Evolutionary conservation across 148 eudicot genomes (phyloP), one percentile per base, ranked within the genome.

Genomic region (Spergularia marina): DNA sequence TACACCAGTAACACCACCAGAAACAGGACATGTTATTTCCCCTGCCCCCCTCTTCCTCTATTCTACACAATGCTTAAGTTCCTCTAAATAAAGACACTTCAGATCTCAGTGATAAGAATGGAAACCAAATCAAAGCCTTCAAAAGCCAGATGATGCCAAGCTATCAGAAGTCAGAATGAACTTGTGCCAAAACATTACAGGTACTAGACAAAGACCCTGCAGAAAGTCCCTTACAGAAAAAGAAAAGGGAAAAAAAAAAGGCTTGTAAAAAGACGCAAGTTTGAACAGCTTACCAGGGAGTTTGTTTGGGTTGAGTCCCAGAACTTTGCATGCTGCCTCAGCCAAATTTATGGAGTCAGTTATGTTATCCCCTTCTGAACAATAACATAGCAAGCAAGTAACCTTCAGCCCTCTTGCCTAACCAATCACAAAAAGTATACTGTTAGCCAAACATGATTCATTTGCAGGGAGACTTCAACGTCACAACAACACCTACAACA

Each of bases 351-450:
- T 82, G 39, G 99, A 89, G 81, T 96, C 99, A 20, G 90, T 84
- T 64, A 91, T 91, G 76, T 96, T 96, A 84, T 96, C 98, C 77
- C 99, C 99, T 88, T 96, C 99, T 60, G 99, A 96, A 76, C 99
- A 96, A 82, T 92, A 96, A 68, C 95, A 88, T 59, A 96, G 82
- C 82, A 96, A 72, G 86, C 99, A 96, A 68, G 98, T 96, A 72
- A 88, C 98, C 84, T 88, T 92, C 85, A 96, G 77, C 65, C 99
- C 97, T 86, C 86, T 87, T 55, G 99, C 98, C 99, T 96, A 79
- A 53, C 40, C 65, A 81, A 68, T 72, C 65, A 63, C 40, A 65
- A 65, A 23, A 72, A 17, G 23, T 30, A 73, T 12, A 10, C 18
- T 6, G 15, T 39, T n/a, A 12, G 73, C 65, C 55, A 75, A 40